phyloP scores from a whole-genome alignment of 345 rosid species.

The Salix udensis region DNA sequence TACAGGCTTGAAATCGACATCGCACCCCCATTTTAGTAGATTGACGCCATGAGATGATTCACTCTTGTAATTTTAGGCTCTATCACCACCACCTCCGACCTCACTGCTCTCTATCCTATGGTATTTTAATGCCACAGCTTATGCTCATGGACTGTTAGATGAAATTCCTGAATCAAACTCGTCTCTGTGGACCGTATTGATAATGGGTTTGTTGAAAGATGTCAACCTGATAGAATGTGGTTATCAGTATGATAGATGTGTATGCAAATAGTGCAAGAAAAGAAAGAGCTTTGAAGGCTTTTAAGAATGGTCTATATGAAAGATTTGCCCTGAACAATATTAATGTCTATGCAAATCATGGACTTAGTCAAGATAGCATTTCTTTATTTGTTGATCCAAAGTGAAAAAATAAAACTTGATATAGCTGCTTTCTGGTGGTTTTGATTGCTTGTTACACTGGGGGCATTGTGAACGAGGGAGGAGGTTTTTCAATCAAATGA shows the following conservation, averaged over 20 bases:
- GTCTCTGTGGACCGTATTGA: background rate
- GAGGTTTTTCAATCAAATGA: conserved; percentile 32
- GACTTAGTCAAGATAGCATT: conserved; percentile 25
- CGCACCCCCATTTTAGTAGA: too few species aligned
- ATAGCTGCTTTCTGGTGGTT: conserved; percentile 30
- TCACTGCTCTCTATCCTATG: background rate
- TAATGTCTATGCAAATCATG: conserved; percentile 34
- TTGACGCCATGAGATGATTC: conserved; percentile 11
- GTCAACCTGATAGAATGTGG: background rate
- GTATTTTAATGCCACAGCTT: background rate
- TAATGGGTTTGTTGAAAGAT: background rate
- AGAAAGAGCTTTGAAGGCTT: conserved; percentile 20
- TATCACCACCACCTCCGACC: conserved; percentile 1
- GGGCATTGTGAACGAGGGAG: conserved; percentile 34
- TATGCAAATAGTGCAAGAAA: conserved; percentile 29
- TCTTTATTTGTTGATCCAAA: conserved; percentile 26
- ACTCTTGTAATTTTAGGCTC: conserved; percentile 1
- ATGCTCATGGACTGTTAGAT: background rate
- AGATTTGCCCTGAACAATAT: conserved; percentile 33
- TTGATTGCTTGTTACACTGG: conserved; percentile 38
- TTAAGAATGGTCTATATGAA: conserved; percentile 20
- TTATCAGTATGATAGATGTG: conserved; percentile 29
- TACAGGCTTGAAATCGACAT: too few species aligned
- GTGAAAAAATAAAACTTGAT: conserved; percentile 27
- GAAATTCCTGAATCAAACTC: background rate